These are phyloP conservation scores for Lotus japonicus DNA, from an alignment of 306 rosid species.

Conservation along the genomic window DNA sequence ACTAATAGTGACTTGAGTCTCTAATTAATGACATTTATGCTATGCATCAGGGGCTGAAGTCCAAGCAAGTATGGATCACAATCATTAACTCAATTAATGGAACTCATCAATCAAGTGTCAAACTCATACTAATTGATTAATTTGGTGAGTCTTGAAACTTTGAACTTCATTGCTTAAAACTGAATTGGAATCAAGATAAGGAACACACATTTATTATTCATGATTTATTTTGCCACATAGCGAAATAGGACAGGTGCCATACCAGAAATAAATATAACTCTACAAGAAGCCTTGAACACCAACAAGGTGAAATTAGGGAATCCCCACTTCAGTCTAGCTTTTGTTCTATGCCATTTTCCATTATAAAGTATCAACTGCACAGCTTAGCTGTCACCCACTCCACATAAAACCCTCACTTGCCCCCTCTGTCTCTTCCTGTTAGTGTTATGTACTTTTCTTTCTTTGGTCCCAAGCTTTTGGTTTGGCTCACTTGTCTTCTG, in stretches of 20 bases:
- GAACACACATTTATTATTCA: neutral
- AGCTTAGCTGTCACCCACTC: slow-evolving; percentile 26
- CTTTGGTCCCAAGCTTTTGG: neutral
- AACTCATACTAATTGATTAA: neutral
- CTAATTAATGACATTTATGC: slow-evolving; percentile 21
- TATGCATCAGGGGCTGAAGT: neutral
- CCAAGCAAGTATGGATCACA: neutral
- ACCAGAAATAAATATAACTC: neutral
- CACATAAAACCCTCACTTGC: neutral
- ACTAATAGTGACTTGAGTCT: neutral
- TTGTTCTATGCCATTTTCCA: neutral
- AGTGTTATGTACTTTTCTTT: neutral
- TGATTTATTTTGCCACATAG: neutral
- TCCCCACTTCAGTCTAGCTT: neutral
- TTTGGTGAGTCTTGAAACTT: neutral
- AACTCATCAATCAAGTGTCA: neutral
- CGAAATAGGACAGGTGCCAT: neutral
- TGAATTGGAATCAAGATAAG: neutral
- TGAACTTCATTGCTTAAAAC: neutral
- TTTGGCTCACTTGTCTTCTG: neutral
- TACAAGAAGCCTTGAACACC: neutral
- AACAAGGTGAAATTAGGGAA: slow-evolving; percentile 17
- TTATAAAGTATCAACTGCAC: neutral
- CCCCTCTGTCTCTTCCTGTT: neutral
- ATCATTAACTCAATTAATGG: slow-evolving; percentile 11